These are phyloP conservation scores for Candida multigemmis DNA, from an alignment of 805 yeast species.

Conservation along the genomic window DNA sequence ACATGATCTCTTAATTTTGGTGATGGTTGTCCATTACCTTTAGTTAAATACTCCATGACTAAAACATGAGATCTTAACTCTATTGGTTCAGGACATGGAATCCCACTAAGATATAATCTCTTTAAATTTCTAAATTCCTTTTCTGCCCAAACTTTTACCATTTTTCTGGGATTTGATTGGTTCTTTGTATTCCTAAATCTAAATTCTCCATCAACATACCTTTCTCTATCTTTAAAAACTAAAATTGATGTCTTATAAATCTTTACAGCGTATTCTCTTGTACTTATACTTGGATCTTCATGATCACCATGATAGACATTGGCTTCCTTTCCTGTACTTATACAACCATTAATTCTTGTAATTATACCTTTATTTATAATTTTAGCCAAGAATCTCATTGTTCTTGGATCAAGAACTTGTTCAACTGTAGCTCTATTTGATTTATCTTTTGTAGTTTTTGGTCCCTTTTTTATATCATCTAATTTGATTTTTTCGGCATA, in stretches of 20 bases:
- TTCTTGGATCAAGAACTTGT: constrained; percentile 92
- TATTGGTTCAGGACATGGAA: constrained; percentile 91
- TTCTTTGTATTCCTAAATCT: constrained; percentile 79
- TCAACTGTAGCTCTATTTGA: constrained; percentile 95
- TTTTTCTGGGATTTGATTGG: constrained; percentile 89
- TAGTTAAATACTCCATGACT: constrained; percentile 84
- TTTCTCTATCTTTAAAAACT: constrained; percentile 93
- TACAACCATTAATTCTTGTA: constrained; percentile 83
- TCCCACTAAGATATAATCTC: constrained; percentile 66
- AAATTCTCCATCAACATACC: constrained; percentile 94
- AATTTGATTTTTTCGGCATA: constrained; percentile 58
- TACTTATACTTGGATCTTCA: constrained; percentile 35
- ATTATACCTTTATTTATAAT: constrained; percentile 78
- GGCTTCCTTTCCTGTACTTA: constrained; percentile 98
- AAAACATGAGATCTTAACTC: constrained; percentile 84
- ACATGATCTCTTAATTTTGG: constrained; percentile 84
- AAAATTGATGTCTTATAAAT: constrained; percentile 93
- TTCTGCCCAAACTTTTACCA: constrained; percentile 98
- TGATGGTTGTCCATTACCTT: constrained; percentile 81
- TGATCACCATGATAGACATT: constrained; percentile 66
- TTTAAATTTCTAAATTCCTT: constrained; percentile 91
- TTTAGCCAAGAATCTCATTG: constrained; percentile 73
- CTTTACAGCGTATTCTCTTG: constrained; percentile 74
- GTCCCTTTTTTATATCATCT: constrained; percentile 49
- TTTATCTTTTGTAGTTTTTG: constrained; percentile 64